Evolutionary conservation across 495 filamentous ascomycete species (phyloP), one percentile per base, ranked within the genome.

Genomic region (Tetracladium setigerum): DNA sequence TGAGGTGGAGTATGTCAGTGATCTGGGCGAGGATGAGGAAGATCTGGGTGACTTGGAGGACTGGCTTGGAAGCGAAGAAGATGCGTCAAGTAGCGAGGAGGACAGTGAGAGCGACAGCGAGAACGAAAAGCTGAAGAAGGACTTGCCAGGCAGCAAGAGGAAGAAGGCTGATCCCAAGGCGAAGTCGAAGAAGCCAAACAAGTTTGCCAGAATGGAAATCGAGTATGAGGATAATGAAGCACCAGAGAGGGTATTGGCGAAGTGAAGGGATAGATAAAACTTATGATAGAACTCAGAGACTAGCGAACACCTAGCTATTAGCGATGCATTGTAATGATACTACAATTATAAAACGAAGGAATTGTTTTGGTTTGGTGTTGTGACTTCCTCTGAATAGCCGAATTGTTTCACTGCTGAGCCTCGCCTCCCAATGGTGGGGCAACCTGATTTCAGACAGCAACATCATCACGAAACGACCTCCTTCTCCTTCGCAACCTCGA

Each of bases 1-100:
- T 8, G 77, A 81, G 38, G 84, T 96, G 16, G 90, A 95, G 66
- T 95, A 95, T 58, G 85, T 97, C 32, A 73, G 70, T 41, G 74
- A 78, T 51, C 67, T 77, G 39, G 73, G 71, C 30, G 72, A 74
- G 41, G 74, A 68, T 35, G 62, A 67, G 27, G 69, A 72, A 22
- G 73, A 74, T 51, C 37, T 69, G 19, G 65, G 62, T 46, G 67
- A 70, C 41, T 30, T 65, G 11, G 62, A 65, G 35, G 57, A 63
- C 34, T 63, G 60, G 56, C 41, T 56, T 17, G 56, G 55, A 36
- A 68, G 70, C 54, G 73, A 73, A 39, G 73, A 75, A 38, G 73
- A 77, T 47, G 58, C 71, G 18, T 69, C 58, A 27, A 72, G 65
- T 45, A 72, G 71, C n/a, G 68, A 72, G 5, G 69, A 64, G 13